phyloP scores from a whole-genome alignment of 1,284 basidiomycete genomes.

The Apiotrichum sp. region DNA sequence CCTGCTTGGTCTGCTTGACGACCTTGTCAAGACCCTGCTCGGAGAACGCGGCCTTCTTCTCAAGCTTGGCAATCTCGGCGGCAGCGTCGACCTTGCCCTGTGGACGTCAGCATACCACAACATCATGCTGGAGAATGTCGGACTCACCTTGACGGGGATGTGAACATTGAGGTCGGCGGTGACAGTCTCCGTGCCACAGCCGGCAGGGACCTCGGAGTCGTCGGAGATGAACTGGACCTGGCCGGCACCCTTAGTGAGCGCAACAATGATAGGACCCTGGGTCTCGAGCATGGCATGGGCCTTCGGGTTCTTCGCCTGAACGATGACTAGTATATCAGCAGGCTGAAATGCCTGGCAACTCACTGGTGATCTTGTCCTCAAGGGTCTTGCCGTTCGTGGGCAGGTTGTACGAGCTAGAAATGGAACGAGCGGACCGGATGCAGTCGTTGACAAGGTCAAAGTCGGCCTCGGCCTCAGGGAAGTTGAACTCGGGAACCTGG shows the following conservation, averaged over 20 bases:
- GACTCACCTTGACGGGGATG: slow-evolving; percentile 71
- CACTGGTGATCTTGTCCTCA: slow-evolving; percentile 50
- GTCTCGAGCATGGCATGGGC: slow-evolving; percentile 63
- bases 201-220: slow-evolving; percentile 62
- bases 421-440: slow-evolving; percentile 72
- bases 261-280: slow-evolving; percentile 68
- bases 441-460: slow-evolving; percentile 83
- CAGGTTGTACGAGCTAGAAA: slow-evolving; percentile 86
- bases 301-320: slow-evolving; percentile 63
- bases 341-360: neutral
- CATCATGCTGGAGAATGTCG: neutral
- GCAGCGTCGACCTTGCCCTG: slow-evolving; percentile 80
- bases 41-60: slow-evolving; percentile 75
- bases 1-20: slow-evolving; percentile 62
- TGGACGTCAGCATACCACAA: no score
- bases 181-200: slow-evolving; percentile 80
- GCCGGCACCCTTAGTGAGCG: slow-evolving; percentile 86
- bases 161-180: slow-evolving; percentile 69
- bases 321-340: slow-evolving; percentile 54
- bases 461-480: slow-evolving; percentile 66
- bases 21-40: slow-evolving; percentile 68
- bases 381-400: slow-evolving; percentile 62
- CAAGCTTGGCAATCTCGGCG: slow-evolving; percentile 74
- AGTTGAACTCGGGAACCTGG: slow-evolving; percentile 53
- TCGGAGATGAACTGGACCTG: slow-evolving; percentile 58